Evolutionary conservation across 2,329 filamentous ascomycete species (phyloP).

Genomic region (Aureobasidium subglaciale): DNA sequence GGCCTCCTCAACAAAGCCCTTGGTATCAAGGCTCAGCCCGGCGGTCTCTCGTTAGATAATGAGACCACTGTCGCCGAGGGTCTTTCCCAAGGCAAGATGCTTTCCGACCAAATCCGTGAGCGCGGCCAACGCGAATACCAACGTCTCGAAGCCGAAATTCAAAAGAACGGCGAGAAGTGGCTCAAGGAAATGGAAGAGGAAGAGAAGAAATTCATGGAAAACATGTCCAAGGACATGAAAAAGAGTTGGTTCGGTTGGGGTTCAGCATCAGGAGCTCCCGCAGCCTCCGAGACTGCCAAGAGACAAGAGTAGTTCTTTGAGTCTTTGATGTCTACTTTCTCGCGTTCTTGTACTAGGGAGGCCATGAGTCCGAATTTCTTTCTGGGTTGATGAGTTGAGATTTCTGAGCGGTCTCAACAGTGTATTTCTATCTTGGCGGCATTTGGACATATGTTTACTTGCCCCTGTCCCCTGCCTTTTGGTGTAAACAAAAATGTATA

Average conservation of each 20-base stretch:
- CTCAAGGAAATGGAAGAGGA: slow-evolving; percentile 85
- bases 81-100: slow-evolving; percentile 88
- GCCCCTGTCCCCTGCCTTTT: background rate
- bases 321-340: background rate
- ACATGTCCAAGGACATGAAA: slow-evolving; percentile 90
- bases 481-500: slow-evolving; percentile 10
- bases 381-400: background rate
- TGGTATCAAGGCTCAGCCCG: slow-evolving; percentile 64
- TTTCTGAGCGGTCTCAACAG: background rate
- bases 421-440: slow-evolving; percentile 6
- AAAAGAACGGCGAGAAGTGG: slow-evolving; percentile 91
- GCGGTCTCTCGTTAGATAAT: slow-evolving; percentile 50
- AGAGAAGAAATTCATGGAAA: slow-evolving; percentile 82
- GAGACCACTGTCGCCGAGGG: slow-evolving; percentile 62
- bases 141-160: slow-evolving; percentile 80
- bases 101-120: slow-evolving; percentile 89
- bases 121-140: slow-evolving; percentile 86
- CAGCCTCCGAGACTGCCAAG: slow-evolving; percentile 4
- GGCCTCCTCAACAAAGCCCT: slow-evolving; percentile 52
- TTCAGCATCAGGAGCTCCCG: background rate
- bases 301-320: slow-evolving; percentile 10
- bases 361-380: background rate
- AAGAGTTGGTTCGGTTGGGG: slow-evolving; percentile 56
- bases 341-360: background rate
- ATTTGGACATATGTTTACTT: background rate